Conservation (phyloP, 768 basidiomycete species). For the Hygrophoropsis aurantiaca region DNA sequence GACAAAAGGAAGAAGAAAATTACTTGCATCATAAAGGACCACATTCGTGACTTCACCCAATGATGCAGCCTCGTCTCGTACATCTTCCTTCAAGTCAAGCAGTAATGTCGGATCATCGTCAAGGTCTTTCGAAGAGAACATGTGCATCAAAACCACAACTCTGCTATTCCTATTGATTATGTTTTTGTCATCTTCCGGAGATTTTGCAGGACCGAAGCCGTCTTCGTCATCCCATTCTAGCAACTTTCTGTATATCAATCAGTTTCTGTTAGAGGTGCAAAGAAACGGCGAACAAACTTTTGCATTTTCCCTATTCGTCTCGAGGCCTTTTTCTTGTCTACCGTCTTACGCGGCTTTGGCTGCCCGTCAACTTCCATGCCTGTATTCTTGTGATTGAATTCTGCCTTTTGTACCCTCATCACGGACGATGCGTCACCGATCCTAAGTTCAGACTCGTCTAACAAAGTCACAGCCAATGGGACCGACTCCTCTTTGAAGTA, state of each 20-base stretch:
- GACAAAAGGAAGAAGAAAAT: background rate
- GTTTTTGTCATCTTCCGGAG: constrained; percentile 50
- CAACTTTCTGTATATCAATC: constrained; percentile 62
- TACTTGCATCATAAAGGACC: constrained; percentile 87
- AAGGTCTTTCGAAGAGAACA: constrained; percentile 88
- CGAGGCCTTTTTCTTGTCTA: constrained; percentile 77
- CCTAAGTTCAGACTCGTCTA: constrained; percentile 91
- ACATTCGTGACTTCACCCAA: constrained; percentile 96
- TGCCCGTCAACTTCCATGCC: constrained; percentile 39
- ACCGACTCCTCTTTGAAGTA: constrained; percentile 99
- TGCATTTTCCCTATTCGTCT: constrained; percentile 84
- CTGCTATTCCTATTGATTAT: constrained; percentile 58
- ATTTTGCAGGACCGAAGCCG: constrained; percentile 75
- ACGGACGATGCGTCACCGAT: constrained; percentile 72
- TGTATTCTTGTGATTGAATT: constrained; percentile 71
- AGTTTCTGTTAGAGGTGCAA: background rate
- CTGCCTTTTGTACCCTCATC: constrained; percentile 75
- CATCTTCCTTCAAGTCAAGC: constrained; percentile 94
- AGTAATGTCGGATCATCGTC: constrained; percentile 83
- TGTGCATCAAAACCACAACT: constrained; percentile 91
- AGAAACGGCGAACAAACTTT: constrained; percentile 47
- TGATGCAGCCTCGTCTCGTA: constrained; percentile 87
- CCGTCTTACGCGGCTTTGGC: constrained; percentile 54
- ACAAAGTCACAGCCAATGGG: constrained; percentile 71
- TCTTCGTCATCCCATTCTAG: constrained; percentile 95